Base-by-base conservation (phyloP, 2,329 filamentous ascomycete genomes). In the Xylariales sp. region DNA sequence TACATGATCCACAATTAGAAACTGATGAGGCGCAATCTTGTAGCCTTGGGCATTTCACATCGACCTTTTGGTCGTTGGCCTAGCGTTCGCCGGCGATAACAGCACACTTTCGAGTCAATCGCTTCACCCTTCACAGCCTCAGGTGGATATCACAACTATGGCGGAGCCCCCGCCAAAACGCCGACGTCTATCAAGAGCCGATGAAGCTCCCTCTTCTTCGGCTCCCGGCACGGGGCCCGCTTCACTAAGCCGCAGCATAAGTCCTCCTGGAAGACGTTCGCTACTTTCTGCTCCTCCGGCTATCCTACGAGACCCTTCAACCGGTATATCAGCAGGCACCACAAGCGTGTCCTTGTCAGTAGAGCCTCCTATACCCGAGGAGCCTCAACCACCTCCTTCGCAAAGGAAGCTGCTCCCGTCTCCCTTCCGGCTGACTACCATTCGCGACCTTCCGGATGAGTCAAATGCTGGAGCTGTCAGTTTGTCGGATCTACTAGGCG, bases 381-480 rank as follows among this genome's bases (percentile, higher is more conserved):
- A 7, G 14, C 29, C 9, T 9, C 9, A 7, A 32, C 29, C 29
- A 32, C 14, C 7, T 9, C 14, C 9, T 15, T 10, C 9, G 37
- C 37, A 29, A 28, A 21, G 19, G 14, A 19, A 46, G 21, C 20
- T 56, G 2, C 53, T 79, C 18, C 57, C 63, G 2, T 90, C 86
- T 1, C 87, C 87, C 0, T 77, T 90, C 50, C 79, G 80, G 43
- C 74, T 93, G 11, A 90, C 84, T 0, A 73, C 71, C 45, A 82
- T 93, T 40, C 70, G 68, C 20, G 83, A 86, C 51, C 65, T 90
- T 0, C 69, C 79, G 2, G 59, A 68, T 2, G 59, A 64, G 1
- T 62, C 65, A 46, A 93, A 94, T 63, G 63, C 69, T 18, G 85
- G 84, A 57, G 71, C 86, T 0, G 62, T 91, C 24, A 73, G 70